Evolutionary conservation across 257 asterid species (phyloP), one percentile per base, ranked within the genome.

Genomic region (Solanum virginianum): DNA sequence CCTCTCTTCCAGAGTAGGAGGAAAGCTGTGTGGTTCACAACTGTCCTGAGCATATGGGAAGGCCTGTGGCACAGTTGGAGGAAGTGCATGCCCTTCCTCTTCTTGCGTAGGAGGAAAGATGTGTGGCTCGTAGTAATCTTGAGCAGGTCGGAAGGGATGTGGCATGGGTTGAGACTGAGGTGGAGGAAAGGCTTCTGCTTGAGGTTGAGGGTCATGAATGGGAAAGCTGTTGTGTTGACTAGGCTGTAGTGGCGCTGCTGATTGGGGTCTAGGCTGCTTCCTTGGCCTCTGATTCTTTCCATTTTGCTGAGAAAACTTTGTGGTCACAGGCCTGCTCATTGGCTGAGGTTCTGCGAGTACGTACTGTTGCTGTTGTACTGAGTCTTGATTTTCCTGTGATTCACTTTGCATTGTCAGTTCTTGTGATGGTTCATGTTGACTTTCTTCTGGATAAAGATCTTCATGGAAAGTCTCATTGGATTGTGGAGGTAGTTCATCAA

Each of bases 401-500:
- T 68, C 60, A 47, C 49, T 60, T 66, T 41, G 55, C 81, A 15
- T 18, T 51, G 69, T 32, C 70, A 26, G 66, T 26, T 43, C 55
- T 62, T 60, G 66, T 68, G 80, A 54, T 16, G 80, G 83, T 12
- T 20, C 86, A 72, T 81, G 5, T 60, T n/a, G 74, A 54, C 18
- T 39, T n/a, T 32, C 71, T 82, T 80, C 85, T 24, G 65, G 85
- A 11, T 83, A 81, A 65, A 63, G 75, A 74, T 88, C 89, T 56
- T 80, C 83, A 18, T 20, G 66, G 85, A 24, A n/a, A 57, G 79
- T 39, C 12, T 81, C 87, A 39, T 45, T 49, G 43, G 60, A 80
- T 41, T 80, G 62, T 47, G 88, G 85, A 24, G 49, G 87, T 32
- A 56, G 55, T 68, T 83, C 87, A 59, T 88, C 86, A 26, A 70